phyloP scores from a whole-genome alignment of 2,329 filamentous ascomycete species.

The Arthrocladium fulminans region DNA sequence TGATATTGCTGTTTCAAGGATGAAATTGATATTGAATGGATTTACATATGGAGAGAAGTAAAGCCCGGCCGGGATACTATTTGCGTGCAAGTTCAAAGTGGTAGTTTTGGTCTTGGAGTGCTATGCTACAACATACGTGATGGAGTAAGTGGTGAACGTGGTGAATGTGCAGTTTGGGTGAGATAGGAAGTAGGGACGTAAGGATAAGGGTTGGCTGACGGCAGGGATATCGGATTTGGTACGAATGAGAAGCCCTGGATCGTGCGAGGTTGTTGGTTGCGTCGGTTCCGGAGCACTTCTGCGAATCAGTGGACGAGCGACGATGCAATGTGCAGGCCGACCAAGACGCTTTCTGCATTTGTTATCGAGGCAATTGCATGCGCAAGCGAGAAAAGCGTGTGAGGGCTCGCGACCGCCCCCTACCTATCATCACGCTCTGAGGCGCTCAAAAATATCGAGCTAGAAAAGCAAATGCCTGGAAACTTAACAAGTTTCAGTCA shows the following conservation, averaged over 20 bases:
- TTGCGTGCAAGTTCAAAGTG: not conserved
- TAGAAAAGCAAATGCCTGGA: not conserved
- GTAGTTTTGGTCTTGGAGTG: not conserved
- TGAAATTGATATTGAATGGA: not conserved
- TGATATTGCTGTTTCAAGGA: not conserved
- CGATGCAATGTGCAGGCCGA: too few relatives aligned
- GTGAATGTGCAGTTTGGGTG: conserved; percentile 1
- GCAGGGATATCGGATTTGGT: not conserved
- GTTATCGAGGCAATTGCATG: too few relatives aligned
- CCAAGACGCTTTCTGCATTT: too few relatives aligned
- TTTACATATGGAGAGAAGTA: not conserved
- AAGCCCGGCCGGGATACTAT: not conserved
- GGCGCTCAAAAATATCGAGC: too few relatives aligned
- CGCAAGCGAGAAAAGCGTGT: too few relatives aligned
- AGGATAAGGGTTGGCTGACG: not conserved
- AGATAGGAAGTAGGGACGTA: not conserved
- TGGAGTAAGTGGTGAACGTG: not conserved
- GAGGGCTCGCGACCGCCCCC: too few relatives aligned
- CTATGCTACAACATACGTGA: conserved; percentile 1
- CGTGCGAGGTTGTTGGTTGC: too few relatives aligned
- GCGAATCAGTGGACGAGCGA: too few relatives aligned
- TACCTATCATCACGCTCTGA: too few relatives aligned
- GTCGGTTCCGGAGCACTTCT: too few relatives aligned
- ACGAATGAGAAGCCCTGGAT: too few relatives aligned
- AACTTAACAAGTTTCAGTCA: not conserved